These are phyloP conservation scores for Panaeolus cyanescens DNA, from an alignment of 768 basidiomycete species.

Conservation along the genomic window DNA sequence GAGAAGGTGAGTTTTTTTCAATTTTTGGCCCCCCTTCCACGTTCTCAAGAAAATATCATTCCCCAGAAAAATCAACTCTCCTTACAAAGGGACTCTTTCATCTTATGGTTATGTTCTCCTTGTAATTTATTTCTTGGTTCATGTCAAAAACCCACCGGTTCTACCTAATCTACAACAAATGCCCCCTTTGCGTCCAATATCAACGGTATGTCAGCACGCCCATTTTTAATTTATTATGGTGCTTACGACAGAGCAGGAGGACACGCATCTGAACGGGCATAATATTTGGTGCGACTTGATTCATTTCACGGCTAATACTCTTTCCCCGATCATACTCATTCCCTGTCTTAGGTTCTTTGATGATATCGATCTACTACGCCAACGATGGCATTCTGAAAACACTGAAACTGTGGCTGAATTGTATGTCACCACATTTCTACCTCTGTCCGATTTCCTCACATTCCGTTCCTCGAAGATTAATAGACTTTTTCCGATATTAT, in stretches of 20 bases:
- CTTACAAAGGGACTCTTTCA: slow-evolving; percentile 94
- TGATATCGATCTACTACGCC: slow-evolving; percentile 89
- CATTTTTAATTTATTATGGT: slow-evolving; percentile 4
- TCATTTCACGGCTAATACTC: slow-evolving; percentile 13
- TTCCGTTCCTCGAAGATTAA: slow-evolving; percentile 56
- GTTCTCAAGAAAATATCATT: background rate
- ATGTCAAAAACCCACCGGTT: slow-evolving; percentile 97
- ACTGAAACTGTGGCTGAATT: slow-evolving; percentile 91
- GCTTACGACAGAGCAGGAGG: slow-evolving; percentile 51
- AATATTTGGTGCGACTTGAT: slow-evolving; percentile 88
- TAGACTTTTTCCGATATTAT: slow-evolving; percentile 98
- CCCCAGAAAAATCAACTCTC: slow-evolving; percentile 93
- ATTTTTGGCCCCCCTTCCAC: background rate
- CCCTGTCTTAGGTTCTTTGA: slow-evolving; percentile 81
- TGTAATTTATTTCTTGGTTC: slow-evolving; percentile 96
- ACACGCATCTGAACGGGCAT: slow-evolving; percentile 76
- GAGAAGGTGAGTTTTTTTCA: slow-evolving; percentile 59
- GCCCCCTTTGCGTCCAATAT: slow-evolving; percentile 86
- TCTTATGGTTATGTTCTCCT: slow-evolving; percentile 98
- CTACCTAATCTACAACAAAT: slow-evolving; percentile 96
- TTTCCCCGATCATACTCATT: slow-evolving; percentile 14
- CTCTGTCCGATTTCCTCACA: slow-evolving; percentile 13
- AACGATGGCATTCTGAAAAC: slow-evolving; percentile 94
- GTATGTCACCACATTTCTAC: slow-evolving; percentile 44
- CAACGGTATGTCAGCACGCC: slow-evolving; percentile 49